A percentile compares a stretch with the other conserved stretches of the same genome.
phyloP scores from a whole-genome alignment of 331 rosid species.

The Quercus tomentella region DNA sequence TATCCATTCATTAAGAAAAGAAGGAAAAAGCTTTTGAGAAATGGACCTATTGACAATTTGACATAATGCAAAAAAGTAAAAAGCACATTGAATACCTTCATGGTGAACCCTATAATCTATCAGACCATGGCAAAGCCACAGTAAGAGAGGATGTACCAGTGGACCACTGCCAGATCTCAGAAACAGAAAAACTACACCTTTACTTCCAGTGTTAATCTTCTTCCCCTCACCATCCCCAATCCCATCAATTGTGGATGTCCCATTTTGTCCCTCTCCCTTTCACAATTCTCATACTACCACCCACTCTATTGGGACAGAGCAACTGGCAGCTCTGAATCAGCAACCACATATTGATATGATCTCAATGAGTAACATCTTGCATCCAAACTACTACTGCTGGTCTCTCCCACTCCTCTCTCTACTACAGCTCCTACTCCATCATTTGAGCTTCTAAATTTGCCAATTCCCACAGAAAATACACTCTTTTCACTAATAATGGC shows the following conservation, averaged over 20 bases:
- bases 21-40: conserved; percentile 7
- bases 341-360: conserved; percentile 81
- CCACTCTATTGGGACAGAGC: conserved; percentile 52
- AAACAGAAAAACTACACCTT: conserved; percentile 33
- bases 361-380: conserved; percentile 94
- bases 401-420: conserved; percentile 53
- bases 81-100: conserved; percentile 23
- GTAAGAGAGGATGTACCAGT: conserved; percentile 32
- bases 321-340: conserved; percentile 76
- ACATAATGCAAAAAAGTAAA: conserved; percentile 23
- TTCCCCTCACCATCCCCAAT: conserved; percentile 46
- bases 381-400: conserved; percentile 61
- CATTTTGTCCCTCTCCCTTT: conserved; percentile 49
- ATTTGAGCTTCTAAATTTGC: conserved; percentile 65
- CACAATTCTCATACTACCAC: conserved; percentile 49
- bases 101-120: conserved; percentile 39
- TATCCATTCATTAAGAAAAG: conserved; percentile 2
- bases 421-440: conserved; percentile 24
- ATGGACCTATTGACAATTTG: conserved; percentile 10
- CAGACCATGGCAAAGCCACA: conserved; percentile 48
- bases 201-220: conserved; percentile 53
- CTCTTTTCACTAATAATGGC: too few species aligned
- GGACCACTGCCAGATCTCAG: conserved; percentile 84
- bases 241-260: conserved; percentile 47
- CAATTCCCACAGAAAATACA: conserved; percentile 23